Conservation (phyloP, 371 early-diverging fungal genomes). For the Paramicrosporidium saccamoebae region DNA sequence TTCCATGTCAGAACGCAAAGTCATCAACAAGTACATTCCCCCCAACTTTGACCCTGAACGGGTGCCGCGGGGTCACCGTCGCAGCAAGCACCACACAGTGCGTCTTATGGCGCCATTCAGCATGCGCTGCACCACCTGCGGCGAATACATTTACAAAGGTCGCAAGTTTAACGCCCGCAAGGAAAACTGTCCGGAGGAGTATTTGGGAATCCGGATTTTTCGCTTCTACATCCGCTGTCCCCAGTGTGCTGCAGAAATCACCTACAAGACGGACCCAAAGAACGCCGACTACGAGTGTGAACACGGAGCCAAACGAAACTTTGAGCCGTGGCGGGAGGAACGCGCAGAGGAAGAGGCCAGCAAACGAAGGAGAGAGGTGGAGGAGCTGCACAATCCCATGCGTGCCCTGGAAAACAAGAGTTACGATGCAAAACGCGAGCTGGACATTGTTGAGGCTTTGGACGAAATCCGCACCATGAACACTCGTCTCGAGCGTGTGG, state of each 20-base stretch:
- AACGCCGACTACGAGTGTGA: slow-evolving; percentile 84
- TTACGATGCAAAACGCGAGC: slow-evolving; percentile 60
- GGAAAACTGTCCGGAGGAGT: slow-evolving; percentile 48
- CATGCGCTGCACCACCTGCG: slow-evolving; percentile 81
- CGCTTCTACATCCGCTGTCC: slow-evolving; percentile 90
- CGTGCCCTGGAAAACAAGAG: slow-evolving; percentile 72
- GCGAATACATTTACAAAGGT: slow-evolving; percentile 77
- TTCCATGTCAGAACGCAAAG: slow-evolving; percentile 7
- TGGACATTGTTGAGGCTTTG: slow-evolving; percentile 79
- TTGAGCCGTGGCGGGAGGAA: slow-evolving; percentile 78
- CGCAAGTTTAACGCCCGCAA: slow-evolving; percentile 90
- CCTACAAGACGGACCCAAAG: slow-evolving; percentile 89
- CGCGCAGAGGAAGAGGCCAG: slow-evolving; percentile 11
- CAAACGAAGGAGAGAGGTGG: slow-evolving; percentile 14
- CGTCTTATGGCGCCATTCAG: slow-evolving; percentile 91
- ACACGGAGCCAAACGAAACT: slow-evolving; percentile 64
- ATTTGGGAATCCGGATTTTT: slow-evolving; percentile 51
- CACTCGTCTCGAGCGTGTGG: slow-evolving; percentile 37
- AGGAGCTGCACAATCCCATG: slow-evolving; percentile 67
- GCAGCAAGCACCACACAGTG: slow-evolving; percentile 54
- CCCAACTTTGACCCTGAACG: slow-evolving; percentile 10
- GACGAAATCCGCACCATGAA: slow-evolving; percentile 72
- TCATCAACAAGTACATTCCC: slow-evolving; percentile 8
- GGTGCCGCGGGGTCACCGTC: slow-evolving; percentile 27
- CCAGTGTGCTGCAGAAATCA: slow-evolving; percentile 69